Evolutionary conservation across 2,329 filamentous ascomycete genomes (phyloP).

Genomic region (Penicillium aurantiogriseum): DNA sequence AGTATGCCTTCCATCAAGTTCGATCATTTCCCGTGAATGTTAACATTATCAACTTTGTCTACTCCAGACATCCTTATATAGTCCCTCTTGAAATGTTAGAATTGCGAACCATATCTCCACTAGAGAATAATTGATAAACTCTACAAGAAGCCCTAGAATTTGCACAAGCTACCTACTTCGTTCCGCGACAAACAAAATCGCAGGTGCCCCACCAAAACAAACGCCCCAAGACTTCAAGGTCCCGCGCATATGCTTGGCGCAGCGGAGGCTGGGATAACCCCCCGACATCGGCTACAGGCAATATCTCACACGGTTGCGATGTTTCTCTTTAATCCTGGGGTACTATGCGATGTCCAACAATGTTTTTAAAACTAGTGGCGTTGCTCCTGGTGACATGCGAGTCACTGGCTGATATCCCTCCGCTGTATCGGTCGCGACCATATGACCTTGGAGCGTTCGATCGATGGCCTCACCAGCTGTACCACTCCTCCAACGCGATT

Average conservation of each 20-base stretch:
- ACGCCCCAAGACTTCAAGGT: not conserved
- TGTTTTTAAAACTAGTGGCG: not conserved
- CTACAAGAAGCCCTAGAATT: not conserved
- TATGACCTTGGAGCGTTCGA: constrained; percentile 1
- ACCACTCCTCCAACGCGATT: not conserved
- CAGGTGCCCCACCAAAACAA: not conserved
- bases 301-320: not conserved
- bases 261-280: not conserved
- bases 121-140: not conserved
- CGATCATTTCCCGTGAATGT: too few species aligned
- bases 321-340: not conserved
- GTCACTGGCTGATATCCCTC: not conserved
- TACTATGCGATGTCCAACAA: not conserved
- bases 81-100: not conserved
- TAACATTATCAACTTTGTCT: not conserved
- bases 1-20: not conserved
- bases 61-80: not conserved
- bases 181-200: not conserved
- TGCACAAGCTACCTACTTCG: too few species aligned
- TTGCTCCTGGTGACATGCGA: not conserved
- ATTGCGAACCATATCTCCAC: too few species aligned
- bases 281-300: not conserved
- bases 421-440: constrained; percentile 1
- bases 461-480: constrained; percentile 2
- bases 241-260: not conserved